Evolutionary conservation across 176 grass and related monocot species (phyloP).

Genomic region (Oryza punctata): DNA sequence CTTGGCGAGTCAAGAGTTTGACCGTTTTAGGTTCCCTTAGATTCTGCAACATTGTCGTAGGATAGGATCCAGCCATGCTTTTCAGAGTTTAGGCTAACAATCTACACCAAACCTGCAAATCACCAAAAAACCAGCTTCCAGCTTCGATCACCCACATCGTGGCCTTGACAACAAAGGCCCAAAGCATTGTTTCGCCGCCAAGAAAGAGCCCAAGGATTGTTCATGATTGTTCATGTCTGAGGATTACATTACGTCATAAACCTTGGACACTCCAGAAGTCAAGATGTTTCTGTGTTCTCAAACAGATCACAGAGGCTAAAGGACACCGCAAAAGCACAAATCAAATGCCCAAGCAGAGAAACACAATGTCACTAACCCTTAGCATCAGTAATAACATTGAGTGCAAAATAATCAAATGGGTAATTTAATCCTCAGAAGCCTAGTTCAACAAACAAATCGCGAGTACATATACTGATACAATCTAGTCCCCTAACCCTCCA

Average conservation of each 20-base stretch:
- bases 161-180: background rate
- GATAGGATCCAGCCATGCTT: background rate
- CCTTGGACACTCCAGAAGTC: too few relatives aligned
- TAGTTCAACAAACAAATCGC: conserved; percentile 48
- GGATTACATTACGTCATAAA: too few relatives aligned
- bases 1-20: background rate
- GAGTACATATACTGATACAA: conserved; percentile 49
- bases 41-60: background rate
- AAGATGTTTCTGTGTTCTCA: too few relatives aligned
- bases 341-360: background rate
- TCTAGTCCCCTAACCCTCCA: conserved; percentile 50
- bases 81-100: background rate
- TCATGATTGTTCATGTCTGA: too few relatives aligned
- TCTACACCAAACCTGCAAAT: background rate
- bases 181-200: background rate
- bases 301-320: background rate
- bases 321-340: too few relatives aligned
- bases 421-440: conserved; percentile 31
- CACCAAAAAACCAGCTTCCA: background rate
- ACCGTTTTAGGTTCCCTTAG: background rate
- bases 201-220: background rate
- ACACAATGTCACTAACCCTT: background rate
- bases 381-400: conserved; percentile 2
- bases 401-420: conserved; percentile 40
- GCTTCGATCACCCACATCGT: background rate